Evolutionary conservation across 2,329 filamentous ascomycete species (phyloP), one percentile per base, ranked within the genome.

Genomic region (Thielaviopsis ethacetica): DNA sequence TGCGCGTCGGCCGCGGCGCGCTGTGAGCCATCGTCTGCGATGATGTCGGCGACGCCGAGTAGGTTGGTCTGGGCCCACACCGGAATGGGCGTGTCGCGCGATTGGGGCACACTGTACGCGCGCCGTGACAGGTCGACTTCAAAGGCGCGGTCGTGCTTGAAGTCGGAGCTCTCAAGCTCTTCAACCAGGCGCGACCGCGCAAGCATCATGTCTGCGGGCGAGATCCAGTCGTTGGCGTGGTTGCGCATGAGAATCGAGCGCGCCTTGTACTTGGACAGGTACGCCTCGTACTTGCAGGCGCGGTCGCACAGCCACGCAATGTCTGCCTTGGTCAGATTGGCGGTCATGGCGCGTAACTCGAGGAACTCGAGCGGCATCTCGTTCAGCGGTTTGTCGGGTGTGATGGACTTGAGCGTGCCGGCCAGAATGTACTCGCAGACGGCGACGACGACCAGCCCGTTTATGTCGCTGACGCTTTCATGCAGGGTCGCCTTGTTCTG

Each of bases 391-490:
- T 54, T 17, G 1, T 38, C 54, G 1, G 68, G 54, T 1, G 63
- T 64, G 2, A 53, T 44, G 7, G 38, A 44, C 17, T n/a, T 57
- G 6, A 67, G 54, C 1, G 63, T 65, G n/a, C 63, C 63, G 2
- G 51, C 38, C 27, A 61, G 24, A 7, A 53, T 50, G 49, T 65
- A 62, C 19, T 68, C 65, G 17, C 64, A 65, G 19, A 66, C 65
- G 21, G 66, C 64, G 5, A 64, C 63, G 26, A 68, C 26, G 13
- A 62, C 65, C 47, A 68, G 61, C 6, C 65, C 64, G 19, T 69
- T 69, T 10, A 69, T 60, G 44, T 68, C 66, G 38, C 65, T 65
- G 19, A 69, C 67, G 2, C 64, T 58, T 47, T 69, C 67, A 50
- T 65, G 55, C 21, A 64, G 60, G 2, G 51, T 51, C 34, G 30